These are phyloP conservation scores for Pistacia integerrima DNA, from an alignment of 345 rosid genomes.

Conservation along the genomic window DNA sequence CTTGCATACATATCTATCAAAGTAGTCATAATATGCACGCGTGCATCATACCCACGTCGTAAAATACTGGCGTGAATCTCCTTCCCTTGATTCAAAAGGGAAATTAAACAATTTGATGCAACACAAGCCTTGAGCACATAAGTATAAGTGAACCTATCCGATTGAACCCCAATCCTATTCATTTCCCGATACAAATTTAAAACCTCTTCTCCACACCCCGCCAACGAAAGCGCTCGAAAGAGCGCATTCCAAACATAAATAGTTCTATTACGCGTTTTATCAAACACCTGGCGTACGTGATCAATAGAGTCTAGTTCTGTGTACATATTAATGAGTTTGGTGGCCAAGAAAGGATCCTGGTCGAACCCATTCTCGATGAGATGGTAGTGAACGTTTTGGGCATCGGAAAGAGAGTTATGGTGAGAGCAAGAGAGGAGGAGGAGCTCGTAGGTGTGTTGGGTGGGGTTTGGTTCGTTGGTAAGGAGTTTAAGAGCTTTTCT, in stretches of 20 bases:
- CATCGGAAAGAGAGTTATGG: constrained; percentile 61
- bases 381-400: constrained; percentile 60
- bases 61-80: constrained; percentile 83
- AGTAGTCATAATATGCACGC: constrained; percentile 81
- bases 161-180: constrained; percentile 52
- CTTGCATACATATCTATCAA: constrained; percentile 88
- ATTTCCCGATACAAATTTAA: constrained; percentile 62
- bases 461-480: constrained; percentile 54
- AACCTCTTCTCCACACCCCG: constrained; percentile 77
- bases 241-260: constrained; percentile 86
- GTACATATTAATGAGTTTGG: constrained; percentile 80
- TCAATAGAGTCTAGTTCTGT: constrained; percentile 52
- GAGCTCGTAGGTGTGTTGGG: constrained; percentile 85
- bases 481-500: constrained; percentile 74
- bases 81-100: constrained; percentile 54
- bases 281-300: constrained; percentile 79
- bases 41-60: constrained; percentile 57
- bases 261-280: constrained; percentile 71
- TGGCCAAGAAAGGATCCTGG: constrained; percentile 91
- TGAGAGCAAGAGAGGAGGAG: constrained; percentile 68
- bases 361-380: constrained; percentile 69
- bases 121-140: constrained; percentile 89
- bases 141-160: constrained; percentile 87
- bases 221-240: constrained; percentile 75
- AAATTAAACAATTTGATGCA: constrained; percentile 43